Conservation (phyloP, 164 flowering plant species). For the Vitis rotundifolia region DNA sequence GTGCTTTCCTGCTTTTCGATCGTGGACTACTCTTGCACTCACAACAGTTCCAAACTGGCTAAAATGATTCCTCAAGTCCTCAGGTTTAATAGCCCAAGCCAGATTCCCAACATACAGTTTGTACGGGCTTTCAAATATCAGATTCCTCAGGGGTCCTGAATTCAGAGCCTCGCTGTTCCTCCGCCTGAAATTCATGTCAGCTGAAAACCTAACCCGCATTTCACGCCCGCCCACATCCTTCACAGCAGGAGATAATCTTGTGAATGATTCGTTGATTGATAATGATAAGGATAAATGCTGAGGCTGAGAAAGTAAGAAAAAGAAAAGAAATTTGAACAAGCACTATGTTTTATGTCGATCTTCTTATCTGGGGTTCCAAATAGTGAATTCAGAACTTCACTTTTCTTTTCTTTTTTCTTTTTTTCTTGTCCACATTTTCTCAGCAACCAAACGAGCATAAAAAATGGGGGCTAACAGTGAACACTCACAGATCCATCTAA, state of each 20-base stretch:
- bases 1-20: conserved; percentile 34
- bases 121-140: conserved; percentile 44
- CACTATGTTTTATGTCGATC: no score
- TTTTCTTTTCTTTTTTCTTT: no score
- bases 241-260: neutral
- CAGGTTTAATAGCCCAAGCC: conserved; percentile 35
- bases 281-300: no score
- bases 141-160: conserved; percentile 20
- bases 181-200: conserved; percentile 23
- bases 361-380: no score
- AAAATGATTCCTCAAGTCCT: conserved; percentile 37
- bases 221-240: conserved; percentile 58
- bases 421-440: no score
- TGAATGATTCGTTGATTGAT: no score
- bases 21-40: conserved; percentile 38
- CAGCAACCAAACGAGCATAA: no score
- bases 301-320: no score
- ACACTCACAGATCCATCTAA: conserved; percentile 49
- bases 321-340: neutral
- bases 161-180: conserved; percentile 17
- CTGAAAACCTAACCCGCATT: conserved; percentile 37
- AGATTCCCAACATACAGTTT: conserved; percentile 54
- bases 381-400: no score
- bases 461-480: neutral
- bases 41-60: conserved; percentile 47